Base-by-base conservation (phyloP, 179 eudicot genomes). In the Corrigiola litoralis region DNA sequence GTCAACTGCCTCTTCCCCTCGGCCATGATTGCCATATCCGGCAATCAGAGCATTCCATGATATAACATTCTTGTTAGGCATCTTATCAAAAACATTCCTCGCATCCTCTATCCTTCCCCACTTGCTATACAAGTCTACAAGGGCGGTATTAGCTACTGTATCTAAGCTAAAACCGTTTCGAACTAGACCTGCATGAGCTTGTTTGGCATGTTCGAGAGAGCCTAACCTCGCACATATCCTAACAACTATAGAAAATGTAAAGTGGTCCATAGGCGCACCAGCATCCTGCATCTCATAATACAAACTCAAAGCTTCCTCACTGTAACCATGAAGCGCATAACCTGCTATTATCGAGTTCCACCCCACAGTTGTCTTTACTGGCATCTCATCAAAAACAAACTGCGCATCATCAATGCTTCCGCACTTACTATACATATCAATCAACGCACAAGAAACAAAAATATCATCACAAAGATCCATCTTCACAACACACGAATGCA, bases 41-140 rank as follows among this genome's bases (percentile, higher is more conserved):
- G 80, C 82, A 71, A 91, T 88, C 60, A 91, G 72, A 17, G 94
- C 96, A 71, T 91, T 91, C 97, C 97, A 88, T 14, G 90, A 88
- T 14, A 82, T 65, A n/a, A 85, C 73, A 60, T 91, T 88, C 73
- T 88, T 91, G 33, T 14, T 32, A 25, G 80, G 71, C 90, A 88
- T 91, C 69, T 74, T 78, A 56, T 91, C 87, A 69, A 90, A 91
- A 40, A 91, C 76, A 45, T 82, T 81, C 41, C 81, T 74, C 5
- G 97, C 94, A 58, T 91, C 97, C 73, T 91, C 96, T 48, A 88
- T 79, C 63, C 89, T 81, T 46, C 96, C 97, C 97, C 96, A 91
- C 79, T 88, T 91, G 83, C 97, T 77, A 67, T 88, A 91, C 61
- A 91, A 82, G 67, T 88, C 96, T 20, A 91, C 81, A 45, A 91